Evolutionary conservation across 805 yeast species (phyloP).

Genomic region (Candida krabiensis): DNA sequence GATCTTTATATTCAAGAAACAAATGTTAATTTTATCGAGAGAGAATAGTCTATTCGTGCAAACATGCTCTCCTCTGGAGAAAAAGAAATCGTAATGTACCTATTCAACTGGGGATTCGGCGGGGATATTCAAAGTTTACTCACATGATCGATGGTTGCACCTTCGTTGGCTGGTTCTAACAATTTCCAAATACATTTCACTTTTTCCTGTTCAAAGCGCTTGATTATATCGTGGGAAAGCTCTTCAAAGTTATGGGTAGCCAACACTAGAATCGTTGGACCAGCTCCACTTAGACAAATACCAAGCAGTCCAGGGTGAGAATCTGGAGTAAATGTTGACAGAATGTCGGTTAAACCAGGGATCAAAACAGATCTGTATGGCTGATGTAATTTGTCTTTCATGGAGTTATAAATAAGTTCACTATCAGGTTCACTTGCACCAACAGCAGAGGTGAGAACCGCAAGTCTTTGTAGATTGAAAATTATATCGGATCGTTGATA

Average conservation of each 20-base stretch:
- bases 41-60: conserved; percentile 4
- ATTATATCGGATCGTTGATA: conserved; percentile 82
- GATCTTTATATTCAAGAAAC: too few species aligned
- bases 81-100: background rate
- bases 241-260: conserved; percentile 86
- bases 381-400: conserved; percentile 96
- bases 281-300: conserved; percentile 95
- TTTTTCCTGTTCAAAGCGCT: conserved; percentile 60
- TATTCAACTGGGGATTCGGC: too few species aligned
- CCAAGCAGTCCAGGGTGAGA: conserved; percentile 86
- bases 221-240: conserved; percentile 75
- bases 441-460: conserved; percentile 88
- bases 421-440: conserved; percentile 78
- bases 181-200: conserved; percentile 82
- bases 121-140: conserved; percentile 21
- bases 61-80: conserved; percentile 3
- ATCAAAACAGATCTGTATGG: conserved; percentile 92
- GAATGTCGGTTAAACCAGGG: conserved; percentile 85
- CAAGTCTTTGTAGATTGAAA: conserved; percentile 90
- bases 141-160: conserved; percentile 59
- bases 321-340: conserved; percentile 76
- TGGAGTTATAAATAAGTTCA: conserved; percentile 82
- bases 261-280: conserved; percentile 92
- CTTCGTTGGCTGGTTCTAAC: conserved; percentile 84
- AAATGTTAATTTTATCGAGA: too few species aligned